These are phyloP conservation scores for Aspergillus amoenus DNA, from an alignment of 2,329 filamentous ascomycete species.

Conservation along the genomic window DNA sequence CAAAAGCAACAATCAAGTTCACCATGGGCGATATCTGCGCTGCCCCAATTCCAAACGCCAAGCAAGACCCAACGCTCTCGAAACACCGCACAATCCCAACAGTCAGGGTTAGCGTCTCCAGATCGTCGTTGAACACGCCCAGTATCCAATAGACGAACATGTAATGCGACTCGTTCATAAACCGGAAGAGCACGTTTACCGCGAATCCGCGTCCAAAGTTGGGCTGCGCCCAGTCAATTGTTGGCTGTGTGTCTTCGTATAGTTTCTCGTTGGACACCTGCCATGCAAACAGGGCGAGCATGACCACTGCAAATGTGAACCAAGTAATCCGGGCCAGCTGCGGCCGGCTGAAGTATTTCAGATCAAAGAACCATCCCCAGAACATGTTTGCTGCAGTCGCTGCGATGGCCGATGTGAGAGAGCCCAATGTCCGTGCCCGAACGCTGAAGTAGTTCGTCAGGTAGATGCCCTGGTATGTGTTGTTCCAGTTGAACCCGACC, in stretches of 20 bases:
- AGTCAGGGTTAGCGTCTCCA: conserved; percentile 7
- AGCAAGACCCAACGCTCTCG: conserved; percentile 9
- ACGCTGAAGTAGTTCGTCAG: conserved; percentile 10
- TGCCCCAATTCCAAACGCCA: conserved; percentile 8
- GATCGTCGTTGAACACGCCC: conserved; percentile 7
- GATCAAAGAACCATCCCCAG: conserved; percentile 9
- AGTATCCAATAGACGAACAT: conserved; percentile 11
- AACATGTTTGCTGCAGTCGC: conserved; percentile 8
- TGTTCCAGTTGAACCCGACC: conserved; percentile 8
- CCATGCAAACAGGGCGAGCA: conserved; percentile 4
- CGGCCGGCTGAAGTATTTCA: neutral
- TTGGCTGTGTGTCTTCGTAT: conserved; percentile 3
- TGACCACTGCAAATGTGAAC: conserved; percentile 3
- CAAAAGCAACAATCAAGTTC: conserved; percentile 8
- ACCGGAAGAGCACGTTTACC: conserved; percentile 6
- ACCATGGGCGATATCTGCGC: conserved; percentile 6
- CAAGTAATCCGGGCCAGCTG: conserved; percentile 5
- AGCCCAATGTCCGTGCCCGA: conserved; percentile 2
- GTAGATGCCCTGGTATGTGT: conserved; percentile 10
- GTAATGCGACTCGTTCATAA: conserved; percentile 11
- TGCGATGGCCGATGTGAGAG: neutral
- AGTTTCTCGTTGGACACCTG: conserved; percentile 6
- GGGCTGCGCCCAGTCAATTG: conserved; percentile 4
- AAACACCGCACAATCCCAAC: conserved; percentile 11
- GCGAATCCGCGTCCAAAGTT: conserved; percentile 7